Evolutionary conservation across 129 eudicot genomes (phyloP).

Genomic region (Chrysanthemum makinoi): DNA sequence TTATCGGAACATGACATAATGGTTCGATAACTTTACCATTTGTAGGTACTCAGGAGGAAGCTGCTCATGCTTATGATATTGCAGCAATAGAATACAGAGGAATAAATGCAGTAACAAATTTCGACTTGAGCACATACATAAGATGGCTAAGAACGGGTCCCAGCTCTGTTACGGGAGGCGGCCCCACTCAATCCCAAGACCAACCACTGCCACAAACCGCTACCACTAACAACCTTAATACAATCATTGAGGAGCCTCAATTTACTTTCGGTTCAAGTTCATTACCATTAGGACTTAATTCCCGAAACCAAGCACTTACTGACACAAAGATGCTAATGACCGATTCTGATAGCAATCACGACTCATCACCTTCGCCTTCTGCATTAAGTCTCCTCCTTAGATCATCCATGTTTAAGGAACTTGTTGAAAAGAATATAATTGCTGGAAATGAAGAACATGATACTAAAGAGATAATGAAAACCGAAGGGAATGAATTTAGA

Average conservation of each 20-base stretch:
- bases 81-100: conserved; percentile 79
- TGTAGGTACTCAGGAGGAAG: conserved; percentile 79
- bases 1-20: neutral
- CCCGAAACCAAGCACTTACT: conserved; percentile 38
- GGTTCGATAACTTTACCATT: conserved; percentile 5
- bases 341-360: conserved; percentile 26
- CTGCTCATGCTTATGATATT: conserved; percentile 81
- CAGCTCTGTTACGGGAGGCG: conserved; percentile 20
- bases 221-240: conserved; percentile 21
- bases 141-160: conserved; percentile 57
- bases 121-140: conserved; percentile 73
- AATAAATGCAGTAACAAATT: conserved; percentile 72
- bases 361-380: conserved; percentile 46
- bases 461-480: conserved; percentile 23
- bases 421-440: conserved; percentile 52
- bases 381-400: conserved; percentile 69
- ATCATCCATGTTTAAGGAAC: conserved; percentile 70
- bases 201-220: conserved; percentile 26
- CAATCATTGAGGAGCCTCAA: conserved; percentile 30
- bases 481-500: conserved; percentile 42
- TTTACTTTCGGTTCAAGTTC: conserved; percentile 32
- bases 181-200: conserved; percentile 36
- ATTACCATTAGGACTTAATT: conserved; percentile 26
- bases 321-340: conserved; percentile 48
- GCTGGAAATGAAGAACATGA: conserved; percentile 34